These are phyloP conservation scores for Arthrobotrys megalospora DNA, from an alignment of 2,329 filamentous ascomycete genomes.

Conservation along the genomic window DNA sequence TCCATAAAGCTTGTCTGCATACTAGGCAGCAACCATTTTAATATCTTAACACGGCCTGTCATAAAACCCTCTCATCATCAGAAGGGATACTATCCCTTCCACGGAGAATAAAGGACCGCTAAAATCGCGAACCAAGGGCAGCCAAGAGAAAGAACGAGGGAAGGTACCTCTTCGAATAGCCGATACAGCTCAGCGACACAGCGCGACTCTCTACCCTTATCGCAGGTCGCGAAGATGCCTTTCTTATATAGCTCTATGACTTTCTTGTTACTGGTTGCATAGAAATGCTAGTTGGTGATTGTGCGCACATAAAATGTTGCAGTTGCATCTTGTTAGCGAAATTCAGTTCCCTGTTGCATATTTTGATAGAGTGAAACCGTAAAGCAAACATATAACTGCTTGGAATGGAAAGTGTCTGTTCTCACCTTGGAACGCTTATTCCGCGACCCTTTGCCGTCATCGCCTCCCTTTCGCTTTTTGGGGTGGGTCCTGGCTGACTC, in stretches of 20 bases:
- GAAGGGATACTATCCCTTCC: conserved; percentile 27
- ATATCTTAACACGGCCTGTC: conserved; percentile 42
- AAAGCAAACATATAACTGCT: conserved; percentile 32
- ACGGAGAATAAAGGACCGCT: conserved; percentile 39
- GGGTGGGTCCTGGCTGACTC: conserved; percentile 51
- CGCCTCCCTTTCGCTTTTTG: conserved; percentile 57
- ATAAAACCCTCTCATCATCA: conserved; percentile 34
- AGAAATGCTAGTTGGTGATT: conserved; percentile 53
- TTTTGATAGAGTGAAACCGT: conserved; percentile 8
- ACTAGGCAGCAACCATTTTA: conserved; percentile 59
- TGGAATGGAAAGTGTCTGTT: conserved; percentile 42
- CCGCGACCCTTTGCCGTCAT: conserved; percentile 51
- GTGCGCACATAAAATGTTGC: conserved; percentile 27
- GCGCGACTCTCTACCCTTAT: conserved; percentile 63
- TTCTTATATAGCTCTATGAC: conserved; percentile 63
- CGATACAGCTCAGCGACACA: conserved; percentile 64
- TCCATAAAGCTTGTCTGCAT: conserved; percentile 61
- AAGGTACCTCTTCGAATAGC: conserved; percentile 63
- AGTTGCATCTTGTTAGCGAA: conserved; percentile 54
- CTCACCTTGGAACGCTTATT: conserved; percentile 58
- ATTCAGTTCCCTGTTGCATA: conserved; percentile 34
- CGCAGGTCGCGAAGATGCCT: conserved; percentile 65
- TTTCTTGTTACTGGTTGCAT: conserved; percentile 46
- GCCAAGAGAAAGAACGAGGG: conserved; percentile 17
- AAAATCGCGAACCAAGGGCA: conserved; percentile 22